Percentiles rank a stretch among this genome's conserved stretches.
Evolutionary conservation across 257 asterid species (phyloP).

Genomic region (Echium plantagineum): DNA sequence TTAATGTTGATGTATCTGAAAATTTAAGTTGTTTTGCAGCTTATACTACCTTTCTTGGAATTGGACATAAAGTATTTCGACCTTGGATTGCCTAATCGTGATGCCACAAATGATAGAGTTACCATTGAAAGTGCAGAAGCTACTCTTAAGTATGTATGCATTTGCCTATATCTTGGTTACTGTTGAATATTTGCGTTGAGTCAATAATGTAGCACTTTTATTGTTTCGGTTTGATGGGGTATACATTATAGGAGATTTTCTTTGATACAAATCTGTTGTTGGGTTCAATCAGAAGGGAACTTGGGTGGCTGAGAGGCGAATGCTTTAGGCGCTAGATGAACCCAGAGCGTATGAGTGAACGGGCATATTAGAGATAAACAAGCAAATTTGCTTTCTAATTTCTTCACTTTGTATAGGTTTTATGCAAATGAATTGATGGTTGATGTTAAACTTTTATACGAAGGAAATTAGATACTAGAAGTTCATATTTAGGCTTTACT

Average conservation of each 20-base stretch:
- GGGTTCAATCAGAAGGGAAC: no score
- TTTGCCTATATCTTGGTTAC: neutral
- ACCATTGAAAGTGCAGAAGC: conserved; percentile 75
- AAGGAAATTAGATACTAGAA: neutral
- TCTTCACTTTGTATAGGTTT: neutral
- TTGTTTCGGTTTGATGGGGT: no score
- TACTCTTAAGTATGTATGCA: conserved; percentile 42
- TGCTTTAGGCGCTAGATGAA: no score
- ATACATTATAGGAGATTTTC: no score
- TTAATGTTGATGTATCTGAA: neutral
- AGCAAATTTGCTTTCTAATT: neutral
- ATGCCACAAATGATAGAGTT: conserved; percentile 52
- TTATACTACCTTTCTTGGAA: conserved; percentile 59
- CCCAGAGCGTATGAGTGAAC: neutral
- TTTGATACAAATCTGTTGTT: no score
- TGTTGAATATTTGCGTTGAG: neutral
- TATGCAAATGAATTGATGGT: neutral
- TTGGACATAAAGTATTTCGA: conserved; percentile 64
- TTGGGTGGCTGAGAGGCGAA: no score
- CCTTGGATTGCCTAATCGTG: conserved; percentile 63
- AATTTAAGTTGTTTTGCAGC: conserved; percentile 24
- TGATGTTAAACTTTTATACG: neutral
- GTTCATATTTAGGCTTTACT: neutral
- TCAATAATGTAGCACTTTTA: neutral
- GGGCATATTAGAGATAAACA: neutral